Conservation (phyloP, 1,139 yeast genomes). For the Zygotorulaspora mrakii region DNA sequence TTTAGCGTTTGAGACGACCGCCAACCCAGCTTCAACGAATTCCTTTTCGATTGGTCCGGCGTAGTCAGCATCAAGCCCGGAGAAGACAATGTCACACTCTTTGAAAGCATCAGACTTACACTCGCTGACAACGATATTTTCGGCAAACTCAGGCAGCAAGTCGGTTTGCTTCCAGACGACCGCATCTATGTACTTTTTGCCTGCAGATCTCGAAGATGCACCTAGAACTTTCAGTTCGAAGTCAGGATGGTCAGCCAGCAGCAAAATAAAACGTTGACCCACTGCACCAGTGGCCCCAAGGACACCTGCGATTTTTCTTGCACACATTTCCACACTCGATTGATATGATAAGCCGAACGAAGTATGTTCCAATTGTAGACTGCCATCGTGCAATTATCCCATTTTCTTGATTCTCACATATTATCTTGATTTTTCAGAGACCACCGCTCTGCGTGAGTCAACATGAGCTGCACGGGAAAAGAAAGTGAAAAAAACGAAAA, state of each 20-base stretch:
- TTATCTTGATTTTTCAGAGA: too few species aligned
- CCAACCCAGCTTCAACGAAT: conserved; percentile 75
- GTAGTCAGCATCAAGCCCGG: conserved; percentile 89
- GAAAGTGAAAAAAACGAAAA: background rate
- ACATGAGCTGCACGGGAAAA: background rate
- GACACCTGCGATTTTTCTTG: conserved; percentile 60
- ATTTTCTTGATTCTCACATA: too few species aligned
- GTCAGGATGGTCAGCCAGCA: conserved; percentile 83
- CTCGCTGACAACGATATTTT: conserved; percentile 62
- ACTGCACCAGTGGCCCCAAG: conserved; percentile 98
- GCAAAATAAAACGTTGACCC: conserved; percentile 90
- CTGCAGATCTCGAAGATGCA: conserved; percentile 93
- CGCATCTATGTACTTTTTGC: conserved; percentile 79
- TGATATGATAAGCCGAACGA: too few species aligned
- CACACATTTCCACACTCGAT: conserved; percentile 18
- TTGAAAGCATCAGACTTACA: conserved; percentile 74
- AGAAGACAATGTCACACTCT: conserved; percentile 90
- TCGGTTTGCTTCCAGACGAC: conserved; percentile 94
- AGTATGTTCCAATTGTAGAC: too few species aligned
- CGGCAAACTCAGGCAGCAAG: conserved; percentile 66
- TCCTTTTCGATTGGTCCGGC: conserved; percentile 92
- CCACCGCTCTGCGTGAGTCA: too few species aligned
- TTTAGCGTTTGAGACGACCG: conserved; percentile 90
- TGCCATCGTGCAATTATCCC: too few species aligned
- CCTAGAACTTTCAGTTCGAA: conserved; percentile 83